Evolutionary conservation across 257 asterid genomes (phyloP).

Genomic region (Hygrophila difformis): DNA sequence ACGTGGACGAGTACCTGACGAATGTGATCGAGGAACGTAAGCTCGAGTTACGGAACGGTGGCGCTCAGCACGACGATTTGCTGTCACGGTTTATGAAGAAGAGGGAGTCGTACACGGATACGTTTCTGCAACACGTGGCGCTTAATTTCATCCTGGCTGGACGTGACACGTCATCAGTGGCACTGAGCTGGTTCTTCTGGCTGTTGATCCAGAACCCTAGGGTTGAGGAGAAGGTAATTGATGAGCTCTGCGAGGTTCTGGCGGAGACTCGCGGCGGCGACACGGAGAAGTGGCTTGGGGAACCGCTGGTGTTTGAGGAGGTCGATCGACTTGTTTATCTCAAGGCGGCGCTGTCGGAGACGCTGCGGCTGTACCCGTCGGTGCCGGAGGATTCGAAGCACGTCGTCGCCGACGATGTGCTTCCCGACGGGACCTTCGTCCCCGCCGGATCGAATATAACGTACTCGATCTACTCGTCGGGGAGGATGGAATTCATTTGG

Average conservation of each 20-base stretch:
- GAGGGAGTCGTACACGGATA: slow-evolving; percentile 30
- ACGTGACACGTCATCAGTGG: slow-evolving; percentile 48
- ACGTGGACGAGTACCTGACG: slow-evolving; percentile 41
- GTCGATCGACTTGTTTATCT: slow-evolving; percentile 29
- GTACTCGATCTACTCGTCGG: slow-evolving; percentile 44
- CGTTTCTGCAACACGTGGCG: slow-evolving; percentile 34
- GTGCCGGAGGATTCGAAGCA: slow-evolving; percentile 50
- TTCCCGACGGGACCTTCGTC: slow-evolving; percentile 46
- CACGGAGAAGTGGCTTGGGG: slow-evolving; percentile 26
- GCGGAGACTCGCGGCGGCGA: slow-evolving; percentile 30
- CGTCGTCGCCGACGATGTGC: slow-evolving; percentile 33
- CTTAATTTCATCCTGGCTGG: slow-evolving; percentile 47
- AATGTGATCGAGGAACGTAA: slow-evolving; percentile 34
- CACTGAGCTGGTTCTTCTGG: slow-evolving; percentile 58
- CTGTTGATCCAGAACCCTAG: slow-evolving; percentile 23
- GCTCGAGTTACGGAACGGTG: slow-evolving; percentile 30
- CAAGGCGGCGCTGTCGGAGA: slow-evolving; percentile 44
- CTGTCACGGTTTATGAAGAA: slow-evolving; percentile 46
- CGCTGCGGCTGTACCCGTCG: slow-evolving; percentile 40
- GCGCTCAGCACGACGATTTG: slow-evolving; percentile 33
- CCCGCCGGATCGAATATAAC: slow-evolving; percentile 43
- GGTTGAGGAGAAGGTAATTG: slow-evolving; percentile 35
- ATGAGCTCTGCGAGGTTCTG: slow-evolving; percentile 29
- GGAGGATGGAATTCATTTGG: slow-evolving; percentile 47
- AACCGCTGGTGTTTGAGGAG: slow-evolving; percentile 38